Evolutionary conservation across 257 asterid genomes (phyloP), one percentile per base, ranked within the genome.

Genomic region (Gentiana macrophylla): DNA sequence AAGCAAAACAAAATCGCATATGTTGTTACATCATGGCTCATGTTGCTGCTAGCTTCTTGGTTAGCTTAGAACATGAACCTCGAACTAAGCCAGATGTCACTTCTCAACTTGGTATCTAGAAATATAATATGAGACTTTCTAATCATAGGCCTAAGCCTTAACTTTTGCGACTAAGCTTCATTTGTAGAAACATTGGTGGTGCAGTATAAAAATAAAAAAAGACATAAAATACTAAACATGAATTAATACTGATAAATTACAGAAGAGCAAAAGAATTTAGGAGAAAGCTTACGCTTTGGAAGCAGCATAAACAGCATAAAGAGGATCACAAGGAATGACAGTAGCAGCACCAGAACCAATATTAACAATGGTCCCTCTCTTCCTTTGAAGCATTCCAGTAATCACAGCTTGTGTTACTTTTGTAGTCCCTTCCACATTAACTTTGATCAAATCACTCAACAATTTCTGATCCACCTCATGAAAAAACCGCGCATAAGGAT

Each of bases 331-430:
- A 44, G 98, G 98, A 36, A 88, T 75, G 45, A 92, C 83, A 53
- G 75, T 78, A 45, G 98, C 94, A 50, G 95, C 82, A 41, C 98
- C 98, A 46, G 98, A 92, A 3, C 98, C 98, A 59, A 92, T 81
- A 69, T 92, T 92, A 6, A 92, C 95, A 62, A 92, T 81, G 4
- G 99, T 97, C 53, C 99, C 97, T 56, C 32, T 88, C 59, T 88
- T 88, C 80, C 94, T 85, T 70, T 78, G 63, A 61, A 92, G 52
- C 99, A 92, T 92, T 36, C 88, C 99, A 0, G 85, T 84, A 62
- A 92, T 68, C 36, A 92, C 94, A 47, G 94, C 94, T 57, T 69
- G 84, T 34, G 99, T 92, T 4, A 88, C 95, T 66, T 80, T 92
- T 0, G 88, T 85, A 44, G 97, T 92, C 1, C 95, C 97, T 78